Percentiles rank a stretch among this genome's conserved stretches.
Evolutionary conservation across 768 basidiomycete genomes (phyloP).

Genomic region (Collybiopsis confluens): DNA sequence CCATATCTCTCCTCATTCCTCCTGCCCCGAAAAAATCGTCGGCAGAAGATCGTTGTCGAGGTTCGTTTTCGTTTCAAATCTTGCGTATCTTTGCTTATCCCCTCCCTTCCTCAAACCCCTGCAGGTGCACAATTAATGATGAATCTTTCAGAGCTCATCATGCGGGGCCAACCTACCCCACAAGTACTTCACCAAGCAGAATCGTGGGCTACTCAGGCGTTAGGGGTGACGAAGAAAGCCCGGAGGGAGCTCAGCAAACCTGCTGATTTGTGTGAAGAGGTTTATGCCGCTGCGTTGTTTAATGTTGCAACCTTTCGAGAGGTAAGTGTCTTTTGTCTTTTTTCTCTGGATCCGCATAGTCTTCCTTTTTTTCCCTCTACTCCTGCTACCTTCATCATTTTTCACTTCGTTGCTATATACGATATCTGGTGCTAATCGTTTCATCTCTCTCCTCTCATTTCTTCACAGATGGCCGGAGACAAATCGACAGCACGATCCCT

Average conservation of each 20-base stretch:
- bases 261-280: conserved; percentile 46
- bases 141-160: conserved; percentile 39
- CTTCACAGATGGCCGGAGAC: conserved; percentile 38
- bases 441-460: too few relatives aligned
- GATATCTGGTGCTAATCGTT: too few relatives aligned
- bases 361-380: too few relatives aligned
- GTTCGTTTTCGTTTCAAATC: conserved; percentile 23
- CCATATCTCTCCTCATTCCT: conserved; percentile 57
- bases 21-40: conserved; percentile 30
- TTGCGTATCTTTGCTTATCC: neutral
- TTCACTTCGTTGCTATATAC: neutral
- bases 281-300: conserved; percentile 53
- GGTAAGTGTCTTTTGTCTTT: conserved; percentile 30
- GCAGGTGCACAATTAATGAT: conserved; percentile 45
- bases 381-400: too few relatives aligned
- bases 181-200: conserved; percentile 47
- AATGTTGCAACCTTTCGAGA: conserved; percentile 57
- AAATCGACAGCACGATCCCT: conserved; percentile 27
- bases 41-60: conserved; percentile 55
- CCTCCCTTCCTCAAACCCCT: neutral
- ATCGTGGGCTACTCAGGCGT: conserved; percentile 54
- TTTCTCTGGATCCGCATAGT: too few relatives aligned
- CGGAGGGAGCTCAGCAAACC: conserved; percentile 20
- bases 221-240: conserved; percentile 25
- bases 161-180: conserved; percentile 24